These are phyloP conservation scores for Botrytis medusae DNA, from an alignment of 2,329 filamentous ascomycete species.

Conservation along the genomic window DNA sequence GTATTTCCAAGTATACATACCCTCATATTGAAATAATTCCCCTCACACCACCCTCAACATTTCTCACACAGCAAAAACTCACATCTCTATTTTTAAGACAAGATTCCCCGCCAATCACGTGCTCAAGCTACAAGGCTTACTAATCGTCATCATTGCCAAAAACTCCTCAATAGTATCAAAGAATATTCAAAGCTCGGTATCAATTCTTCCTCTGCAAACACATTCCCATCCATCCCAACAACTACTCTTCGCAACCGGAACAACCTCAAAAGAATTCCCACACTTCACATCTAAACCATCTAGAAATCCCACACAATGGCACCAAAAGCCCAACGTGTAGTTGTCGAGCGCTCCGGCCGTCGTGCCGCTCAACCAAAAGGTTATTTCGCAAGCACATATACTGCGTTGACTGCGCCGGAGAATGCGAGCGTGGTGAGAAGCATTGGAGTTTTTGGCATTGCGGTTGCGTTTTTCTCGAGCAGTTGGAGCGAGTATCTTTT, in stretches of 20 bases:
- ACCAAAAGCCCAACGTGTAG: conserved; percentile 57
- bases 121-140: not conserved
- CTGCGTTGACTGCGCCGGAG: conserved; percentile 63
- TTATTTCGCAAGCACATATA: conserved; percentile 58
- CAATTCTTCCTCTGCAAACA: not conserved
- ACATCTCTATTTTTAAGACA: not conserved
- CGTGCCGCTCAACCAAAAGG: conserved; percentile 49
- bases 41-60: not conserved
- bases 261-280: not conserved
- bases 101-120: conserved; percentile 14
- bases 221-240: not conserved
- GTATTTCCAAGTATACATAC: not conserved
- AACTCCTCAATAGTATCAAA: conserved; percentile 9
- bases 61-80: not conserved
- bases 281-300: not conserved
- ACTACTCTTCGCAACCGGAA: not conserved
- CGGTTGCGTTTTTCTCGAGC: conserved; percentile 66
- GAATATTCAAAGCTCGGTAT: not conserved
- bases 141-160: conserved; percentile 18
- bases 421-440: conserved; percentile 69
- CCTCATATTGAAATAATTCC: not conserved
- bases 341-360: conserved; percentile 28
- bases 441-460: conserved; percentile 65
- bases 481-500: conserved; percentile 67
- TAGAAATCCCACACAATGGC: conserved; percentile 51